These are phyloP conservation scores for Scleroderma citrinum DNA, from an alignment of 768 basidiomycete species.

Conservation along the genomic window DNA sequence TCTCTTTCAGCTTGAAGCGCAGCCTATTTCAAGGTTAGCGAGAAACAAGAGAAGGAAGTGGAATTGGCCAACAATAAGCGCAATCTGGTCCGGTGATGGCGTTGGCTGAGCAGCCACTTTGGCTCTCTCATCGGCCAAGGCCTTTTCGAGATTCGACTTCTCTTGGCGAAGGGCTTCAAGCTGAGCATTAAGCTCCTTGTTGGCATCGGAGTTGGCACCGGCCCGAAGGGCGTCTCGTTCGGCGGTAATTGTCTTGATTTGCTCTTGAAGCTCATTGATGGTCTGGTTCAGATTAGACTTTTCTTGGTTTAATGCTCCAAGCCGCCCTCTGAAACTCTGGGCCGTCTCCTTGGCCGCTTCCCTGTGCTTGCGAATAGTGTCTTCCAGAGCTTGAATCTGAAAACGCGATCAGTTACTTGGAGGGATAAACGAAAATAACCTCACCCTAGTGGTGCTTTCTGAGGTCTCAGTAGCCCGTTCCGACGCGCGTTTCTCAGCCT, in stretches of 20 bases:
- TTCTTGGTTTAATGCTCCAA: constrained; percentile 20
- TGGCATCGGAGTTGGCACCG: constrained; percentile 5
- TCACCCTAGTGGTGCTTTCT: constrained; percentile 28
- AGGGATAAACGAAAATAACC: background rate
- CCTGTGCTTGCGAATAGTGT: constrained; percentile 33
- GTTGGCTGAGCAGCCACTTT: constrained; percentile 11
- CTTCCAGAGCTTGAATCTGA: constrained; percentile 41
- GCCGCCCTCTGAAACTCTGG: constrained; percentile 21
- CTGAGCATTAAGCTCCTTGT: constrained; percentile 28
- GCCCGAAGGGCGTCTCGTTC: constrained; percentile 27
- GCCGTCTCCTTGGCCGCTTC: constrained; percentile 20
- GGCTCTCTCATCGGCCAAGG: constrained; percentile 34
- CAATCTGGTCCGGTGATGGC: constrained; percentile 17
- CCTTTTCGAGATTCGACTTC: constrained; percentile 34
- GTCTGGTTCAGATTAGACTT: constrained; percentile 25
- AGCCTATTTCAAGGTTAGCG: constrained; percentile 32
- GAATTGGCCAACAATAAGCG: constrained; percentile 28
- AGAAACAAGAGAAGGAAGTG: background rate
- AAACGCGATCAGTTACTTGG: background rate
- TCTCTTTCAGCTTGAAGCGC: constrained; percentile 55
- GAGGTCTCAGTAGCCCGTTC: constrained; percentile 28
- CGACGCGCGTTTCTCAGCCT: constrained; percentile 23
- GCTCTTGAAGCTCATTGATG: constrained; percentile 18
- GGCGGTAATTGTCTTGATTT: constrained; percentile 22
- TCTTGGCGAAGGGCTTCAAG: constrained; percentile 33